Base-by-base conservation (phyloP, 164 flowering plant genomes). In the Paratinospora sagittata region DNA sequence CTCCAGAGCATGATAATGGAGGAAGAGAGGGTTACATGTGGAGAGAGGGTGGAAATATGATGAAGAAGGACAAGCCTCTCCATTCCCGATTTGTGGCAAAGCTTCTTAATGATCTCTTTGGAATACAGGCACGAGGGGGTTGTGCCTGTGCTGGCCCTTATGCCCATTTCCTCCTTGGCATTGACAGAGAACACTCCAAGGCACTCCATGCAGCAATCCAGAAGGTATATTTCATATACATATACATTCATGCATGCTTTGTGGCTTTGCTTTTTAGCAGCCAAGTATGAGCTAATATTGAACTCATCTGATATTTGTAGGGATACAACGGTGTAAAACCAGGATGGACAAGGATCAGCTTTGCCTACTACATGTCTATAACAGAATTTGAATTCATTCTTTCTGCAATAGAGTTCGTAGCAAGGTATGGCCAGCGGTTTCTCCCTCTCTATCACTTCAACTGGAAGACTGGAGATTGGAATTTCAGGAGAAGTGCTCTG, bases 131-230 rank as follows among this genome's bases (percentile, higher is more conserved):
- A 2, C 77, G 96, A 37, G 98, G 94, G 4, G 98, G 96, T 0
- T 93, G 97, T 43, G 87, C 96, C 45, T 93, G 98, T 81, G 97
- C 97, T 10, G 96, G 87, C 34, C 97, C 97, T 0, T 91, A 93
- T 63, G 98, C 89, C 21, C 94, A 91, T 63, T 27, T 8, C 23
- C 70, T 93, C 76, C 91, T 93, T 27, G 68, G 70, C 34, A 70
- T 90, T 8, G 85, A 82, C 52, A 74, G 81, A 70, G 41, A 70
- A 27, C 80, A 41, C 0, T 87, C 94, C 0, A 74, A 77, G 6
- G 88, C 85, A 12, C 24, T 86, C 55, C 77, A 86, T 73, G 72
- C 80, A 13, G 82, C 85, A 26, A 80, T 93, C 36, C 64, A 82
- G 69, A 82, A 83, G 93, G 98, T 89, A 66, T 45, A 11, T 41